phyloP scores from a whole-genome alignment of 2,329 filamentous ascomycete species.

The Ophiostoma angusticollis region DNA sequence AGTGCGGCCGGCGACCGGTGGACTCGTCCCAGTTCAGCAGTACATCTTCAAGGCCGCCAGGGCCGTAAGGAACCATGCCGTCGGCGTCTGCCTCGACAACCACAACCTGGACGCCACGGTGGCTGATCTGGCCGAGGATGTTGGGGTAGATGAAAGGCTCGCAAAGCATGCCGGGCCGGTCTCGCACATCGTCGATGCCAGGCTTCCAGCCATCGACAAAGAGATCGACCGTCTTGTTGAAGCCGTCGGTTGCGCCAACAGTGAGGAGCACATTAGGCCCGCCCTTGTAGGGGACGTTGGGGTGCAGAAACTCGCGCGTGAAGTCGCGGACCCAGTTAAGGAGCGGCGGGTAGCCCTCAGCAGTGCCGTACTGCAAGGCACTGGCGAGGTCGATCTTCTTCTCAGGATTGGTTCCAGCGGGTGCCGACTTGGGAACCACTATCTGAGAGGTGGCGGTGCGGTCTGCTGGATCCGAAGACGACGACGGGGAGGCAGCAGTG shows the following conservation, averaged over 20 bases:
- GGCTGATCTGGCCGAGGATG: constrained; percentile 52
- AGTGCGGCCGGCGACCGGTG: constrained; percentile 62
- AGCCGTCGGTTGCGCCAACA: constrained; percentile 74
- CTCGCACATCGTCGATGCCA: constrained; percentile 46
- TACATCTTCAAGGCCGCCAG: constrained; percentile 63
- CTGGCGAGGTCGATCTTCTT: constrained; percentile 69
- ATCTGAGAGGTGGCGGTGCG: constrained; percentile 36
- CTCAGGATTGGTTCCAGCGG: constrained; percentile 36
- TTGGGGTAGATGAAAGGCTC: constrained; percentile 76
- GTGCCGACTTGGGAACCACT: constrained; percentile 54
- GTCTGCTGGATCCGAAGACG: constrained; percentile 17
- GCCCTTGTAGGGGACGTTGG: constrained; percentile 62
- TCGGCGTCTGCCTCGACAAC: constrained; percentile 64
- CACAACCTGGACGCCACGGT: constrained; percentile 59
- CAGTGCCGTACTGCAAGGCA: constrained; percentile 78
- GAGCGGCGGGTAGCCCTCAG: constrained; percentile 68
- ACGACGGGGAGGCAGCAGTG: constrained; percentile 12
- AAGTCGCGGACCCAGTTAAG: constrained; percentile 70
- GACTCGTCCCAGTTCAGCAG: constrained; percentile 69
- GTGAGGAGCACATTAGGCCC: constrained; percentile 70
- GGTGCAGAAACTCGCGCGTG: constrained; percentile 62
- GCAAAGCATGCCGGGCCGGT: constrained; percentile 64
- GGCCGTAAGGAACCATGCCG: constrained; percentile 64
- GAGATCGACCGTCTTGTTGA: constrained; percentile 63
- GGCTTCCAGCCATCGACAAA: constrained; percentile 66